These are phyloP conservation scores for Apostasia ramifera DNA, from an alignment of 106 monocot species.

Conservation along the genomic window DNA sequence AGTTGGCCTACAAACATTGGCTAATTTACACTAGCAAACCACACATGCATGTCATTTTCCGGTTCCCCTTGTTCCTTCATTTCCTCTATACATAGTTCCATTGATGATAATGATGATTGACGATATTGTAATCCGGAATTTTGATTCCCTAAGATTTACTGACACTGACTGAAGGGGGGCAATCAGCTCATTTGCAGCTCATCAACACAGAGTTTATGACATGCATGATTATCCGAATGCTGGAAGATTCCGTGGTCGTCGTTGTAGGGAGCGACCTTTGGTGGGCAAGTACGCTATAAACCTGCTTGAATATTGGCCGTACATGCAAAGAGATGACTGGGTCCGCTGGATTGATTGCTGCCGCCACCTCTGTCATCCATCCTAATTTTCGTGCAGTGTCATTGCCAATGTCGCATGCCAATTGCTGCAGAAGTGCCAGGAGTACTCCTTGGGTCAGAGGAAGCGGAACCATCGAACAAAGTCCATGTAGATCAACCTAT, in stretches of 20 bases:
- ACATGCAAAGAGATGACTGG: conserved; percentile 52
- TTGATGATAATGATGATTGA: too few species aligned
- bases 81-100: too few species aligned
- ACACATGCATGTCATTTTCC: too few species aligned
- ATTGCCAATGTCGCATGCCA: conserved; percentile 57
- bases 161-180: too few species aligned
- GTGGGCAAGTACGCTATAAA: conserved; percentile 43
- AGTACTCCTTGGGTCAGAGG: conserved; percentile 70
- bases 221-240: conserved; percentile 51
- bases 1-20: too few species aligned
- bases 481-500: conserved; percentile 55
- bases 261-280: conserved; percentile 41
- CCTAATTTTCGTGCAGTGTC: conserved; percentile 46
- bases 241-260: conserved; percentile 23
- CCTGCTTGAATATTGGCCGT: conserved; percentile 63
- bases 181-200: conserved; percentile 48
- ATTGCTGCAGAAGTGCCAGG: conserved; percentile 58
- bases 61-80: too few species aligned
- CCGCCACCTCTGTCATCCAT: conserved; percentile 65
- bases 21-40: too few species aligned
- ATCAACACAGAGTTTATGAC: conserved; percentile 59
- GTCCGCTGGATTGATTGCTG: conserved; percentile 55
- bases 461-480: conserved; percentile 39
- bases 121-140: too few species aligned
- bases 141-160: too few species aligned